phyloP scores from a whole-genome alignment of 495 filamentous ascomycete genomes.

The Neurospora sp. region DNA sequence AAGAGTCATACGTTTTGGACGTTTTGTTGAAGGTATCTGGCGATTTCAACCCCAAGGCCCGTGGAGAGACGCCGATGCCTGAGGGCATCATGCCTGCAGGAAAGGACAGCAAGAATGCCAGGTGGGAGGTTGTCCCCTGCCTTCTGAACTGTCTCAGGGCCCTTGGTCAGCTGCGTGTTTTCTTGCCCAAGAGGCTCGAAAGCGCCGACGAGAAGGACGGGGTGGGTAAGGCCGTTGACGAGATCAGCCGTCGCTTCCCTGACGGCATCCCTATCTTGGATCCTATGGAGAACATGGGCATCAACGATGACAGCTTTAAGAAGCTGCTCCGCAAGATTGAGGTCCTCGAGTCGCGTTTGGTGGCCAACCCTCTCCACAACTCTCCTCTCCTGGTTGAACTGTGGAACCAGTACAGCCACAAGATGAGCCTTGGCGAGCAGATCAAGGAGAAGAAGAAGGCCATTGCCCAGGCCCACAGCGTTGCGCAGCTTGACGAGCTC shows the following conservation, averaged over 20 bases:
- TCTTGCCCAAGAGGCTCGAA: slow-evolving; percentile 64
- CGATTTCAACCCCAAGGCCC: slow-evolving; percentile 26
- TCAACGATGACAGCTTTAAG: slow-evolving; percentile 86
- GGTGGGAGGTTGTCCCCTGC: slow-evolving; percentile 78
- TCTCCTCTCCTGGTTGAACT: slow-evolving; percentile 71
- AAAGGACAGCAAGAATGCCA: slow-evolving; percentile 20
- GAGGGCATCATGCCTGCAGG: slow-evolving; percentile 16
- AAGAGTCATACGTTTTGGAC: slow-evolving; percentile 71
- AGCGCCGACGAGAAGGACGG: slow-evolving; percentile 49
- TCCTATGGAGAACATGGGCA: slow-evolving; percentile 90
- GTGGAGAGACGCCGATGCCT: slow-evolving; percentile 25
- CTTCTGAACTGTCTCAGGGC: slow-evolving; percentile 72
- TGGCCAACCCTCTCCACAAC: slow-evolving; percentile 80
- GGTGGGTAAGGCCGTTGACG: slow-evolving; percentile 53
- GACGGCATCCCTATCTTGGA: slow-evolving; percentile 83
- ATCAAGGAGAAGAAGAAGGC: slow-evolving; percentile 83
- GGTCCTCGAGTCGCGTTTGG: slow-evolving; percentile 82
- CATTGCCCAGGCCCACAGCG: slow-evolving; percentile 68
- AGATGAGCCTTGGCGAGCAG: slow-evolving; percentile 61
- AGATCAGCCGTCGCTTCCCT: slow-evolving; percentile 77
- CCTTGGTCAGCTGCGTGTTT: slow-evolving; percentile 67
- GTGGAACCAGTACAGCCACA: slow-evolving; percentile 73
- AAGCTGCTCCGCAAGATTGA: slow-evolving; percentile 92
- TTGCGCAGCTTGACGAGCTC: slow-evolving; percentile 89
- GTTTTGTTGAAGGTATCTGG: slow-evolving; percentile 65